Base-by-base conservation (phyloP, 73 alveolate genomes). In the Paraurostyla sp. region DNA sequence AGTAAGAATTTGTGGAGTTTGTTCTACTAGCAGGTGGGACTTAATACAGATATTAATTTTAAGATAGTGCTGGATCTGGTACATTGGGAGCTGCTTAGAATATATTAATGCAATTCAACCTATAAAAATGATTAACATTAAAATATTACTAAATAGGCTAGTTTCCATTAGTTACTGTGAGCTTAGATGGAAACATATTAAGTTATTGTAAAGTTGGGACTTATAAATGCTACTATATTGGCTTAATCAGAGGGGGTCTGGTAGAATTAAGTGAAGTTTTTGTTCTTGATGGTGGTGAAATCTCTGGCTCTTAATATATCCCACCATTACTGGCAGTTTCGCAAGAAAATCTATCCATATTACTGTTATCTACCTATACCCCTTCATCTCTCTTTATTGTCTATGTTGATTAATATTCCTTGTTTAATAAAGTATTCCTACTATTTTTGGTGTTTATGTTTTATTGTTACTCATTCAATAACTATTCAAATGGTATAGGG, bases 11-110 rank as follows among this genome's bases (percentile, higher is more conserved):
- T 7, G 52, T 33, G 6, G 78, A 60, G 13, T 20, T 30, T 6
- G 78, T 33, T 60, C 50, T 60, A 50, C 51, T 60, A 9, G 52
- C 78, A 60, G 45, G 78, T 29, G 78, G 78, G 3, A 29, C 78
- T 60, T 60, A 23, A 60, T 60, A 60, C 6, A 15, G 7, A 16
- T 15, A 15, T 22, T 29, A 16, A 30, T 25, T 27, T 60, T 60
- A 7, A 9, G 78, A 23, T 9, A 27, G 20, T 11, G 45, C 9
- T 3, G 49, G 3, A 9, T 60, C 49, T 60, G 71, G 18, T 16
- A 56, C 7, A 13, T 13, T 22, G 9, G 71, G 23, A 16, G 71
- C 7, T 15, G 36, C 71, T 56, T 56, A 32, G 22, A 56, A 56
- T 18, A 52, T 52, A 20, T 52, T 52, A 13, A 52, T 52, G 23